Conservation (phyloP, 2,329 filamentous ascomycete genomes). For the Cladophialophora bantiana region DNA sequence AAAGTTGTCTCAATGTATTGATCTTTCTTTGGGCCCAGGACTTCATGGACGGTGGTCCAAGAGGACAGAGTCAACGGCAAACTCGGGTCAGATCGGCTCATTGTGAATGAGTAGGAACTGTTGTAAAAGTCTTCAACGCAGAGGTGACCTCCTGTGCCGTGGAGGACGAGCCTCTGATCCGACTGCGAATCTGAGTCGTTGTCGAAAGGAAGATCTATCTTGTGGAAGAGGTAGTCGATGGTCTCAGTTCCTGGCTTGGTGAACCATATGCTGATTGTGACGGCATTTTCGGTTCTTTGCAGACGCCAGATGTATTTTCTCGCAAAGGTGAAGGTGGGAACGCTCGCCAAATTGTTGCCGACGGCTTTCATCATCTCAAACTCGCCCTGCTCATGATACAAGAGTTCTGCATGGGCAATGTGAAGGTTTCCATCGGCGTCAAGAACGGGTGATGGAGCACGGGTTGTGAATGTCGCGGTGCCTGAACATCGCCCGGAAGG, state of each 20-base stretch:
- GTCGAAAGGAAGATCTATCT: slow-evolving; percentile 43
- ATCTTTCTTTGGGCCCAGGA: slow-evolving; percentile 54
- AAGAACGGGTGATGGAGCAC: slow-evolving; percentile 35
- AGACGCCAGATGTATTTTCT: slow-evolving; percentile 56
- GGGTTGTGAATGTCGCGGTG: slow-evolving; percentile 48
- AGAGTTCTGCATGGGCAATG: slow-evolving; percentile 41
- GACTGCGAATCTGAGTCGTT: slow-evolving; percentile 33
- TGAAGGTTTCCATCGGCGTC: slow-evolving; percentile 41
- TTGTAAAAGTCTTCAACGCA: slow-evolving; percentile 57
- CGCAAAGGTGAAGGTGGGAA: slow-evolving; percentile 38
- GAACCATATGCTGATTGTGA: slow-evolving; percentile 53
- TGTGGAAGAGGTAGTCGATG: slow-evolving; percentile 55
- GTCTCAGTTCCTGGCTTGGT: slow-evolving; percentile 48
- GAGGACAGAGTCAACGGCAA: slow-evolving; percentile 23
- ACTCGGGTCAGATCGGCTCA: slow-evolving; percentile 44
- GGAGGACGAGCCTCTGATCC: slow-evolving; percentile 40
- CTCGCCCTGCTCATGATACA: slow-evolving; percentile 53
- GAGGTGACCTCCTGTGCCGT: slow-evolving; percentile 52
- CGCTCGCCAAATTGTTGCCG: slow-evolving; percentile 44
- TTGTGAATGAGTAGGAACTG: slow-evolving; percentile 53
- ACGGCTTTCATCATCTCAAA: slow-evolving; percentile 45
- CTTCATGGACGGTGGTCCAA: slow-evolving; percentile 55
- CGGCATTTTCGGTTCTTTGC: slow-evolving; percentile 31
- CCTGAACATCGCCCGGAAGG: slow-evolving; percentile 52
- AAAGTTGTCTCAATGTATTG: slow-evolving; percentile 55